Percentiles rank a stretch among this genome's conserved stretches.
These are phyloP conservation scores for Eimeria brunetti DNA, from an alignment of 169 alveolate species.

Conservation along the genomic window DNA sequence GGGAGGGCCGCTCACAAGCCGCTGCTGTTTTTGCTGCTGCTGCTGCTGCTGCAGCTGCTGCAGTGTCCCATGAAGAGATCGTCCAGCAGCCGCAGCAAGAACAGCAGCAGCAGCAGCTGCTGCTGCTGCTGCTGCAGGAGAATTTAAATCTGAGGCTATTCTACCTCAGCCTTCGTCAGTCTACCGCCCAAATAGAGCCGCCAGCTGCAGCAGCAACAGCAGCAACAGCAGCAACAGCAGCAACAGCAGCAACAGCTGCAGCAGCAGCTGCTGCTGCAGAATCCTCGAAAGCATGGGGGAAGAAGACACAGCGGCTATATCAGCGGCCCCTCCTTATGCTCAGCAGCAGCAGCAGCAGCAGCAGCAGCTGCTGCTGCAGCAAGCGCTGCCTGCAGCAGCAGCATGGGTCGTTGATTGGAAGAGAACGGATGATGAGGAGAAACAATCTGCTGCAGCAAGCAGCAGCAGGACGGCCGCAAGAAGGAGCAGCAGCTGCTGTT, in stretches of 20 bases:
- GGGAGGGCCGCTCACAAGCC: background rate
- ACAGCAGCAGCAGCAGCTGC: conserved; percentile 11
- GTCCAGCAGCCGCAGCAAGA: conserved; percentile 19
- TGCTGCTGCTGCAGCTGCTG: background rate
- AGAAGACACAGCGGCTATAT: background rate
- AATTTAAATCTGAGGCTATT: background rate
- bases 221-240: background rate
- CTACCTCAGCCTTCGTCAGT: background rate
- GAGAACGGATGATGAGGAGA: background rate
- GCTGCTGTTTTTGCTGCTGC: background rate
- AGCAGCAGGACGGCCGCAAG: background rate
- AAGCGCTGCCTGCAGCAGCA: background rate
- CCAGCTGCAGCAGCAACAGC: background rate
- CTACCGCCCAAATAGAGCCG: background rate
- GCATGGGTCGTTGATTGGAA: background rate
- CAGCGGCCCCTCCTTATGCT: background rate
- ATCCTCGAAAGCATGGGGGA: background rate
- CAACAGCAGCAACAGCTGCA: background rate
- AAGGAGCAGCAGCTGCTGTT: conserved; percentile 8
- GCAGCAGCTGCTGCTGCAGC: conserved; percentile 15
- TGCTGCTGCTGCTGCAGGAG: conserved; percentile 38
- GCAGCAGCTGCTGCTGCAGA: background rate
- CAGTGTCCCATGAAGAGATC: background rate
- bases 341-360: conserved; percentile 34
- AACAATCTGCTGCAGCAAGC: background rate